Base-by-base conservation (phyloP, 352 stramenopile species). In the Phytophthora citricola region DNA sequence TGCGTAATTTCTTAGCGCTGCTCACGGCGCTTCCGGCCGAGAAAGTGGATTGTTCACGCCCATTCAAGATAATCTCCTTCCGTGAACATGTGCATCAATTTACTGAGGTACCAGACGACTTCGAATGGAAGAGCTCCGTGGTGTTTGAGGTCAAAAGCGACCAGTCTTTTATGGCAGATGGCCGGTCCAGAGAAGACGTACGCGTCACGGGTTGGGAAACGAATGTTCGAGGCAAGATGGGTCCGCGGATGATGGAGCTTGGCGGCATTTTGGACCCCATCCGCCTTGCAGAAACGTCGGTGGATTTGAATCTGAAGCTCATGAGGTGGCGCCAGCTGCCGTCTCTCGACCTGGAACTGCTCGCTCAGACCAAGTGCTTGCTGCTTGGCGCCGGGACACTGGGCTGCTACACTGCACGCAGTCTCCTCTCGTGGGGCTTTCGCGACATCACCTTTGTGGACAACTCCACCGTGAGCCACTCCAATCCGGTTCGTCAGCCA, bases 261-360 rank as follows among this genome's bases (percentile, higher is more conserved):
- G 69, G 72, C 3, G 69, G 77, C 2, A 78, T 93, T 9, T 56
- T 96, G 26, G 86, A 96, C 57, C 94, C 79, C 50, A 83, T 92
- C 8, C 92, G 96, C 27, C 86, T 99, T 17, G 95, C 95, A 6
- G 87, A 98, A 39, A 96, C 98, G 56, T 98, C 97, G 1, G 94
- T 98, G n/a, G 93, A 99, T 68, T 81, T 99, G 48, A 99, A 99
- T 74, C 71, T 99, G 8, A 97, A 98, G 72, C 81, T 99, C 15
- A 99, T 99, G 98, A 92, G 98, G 36, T 99, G 98, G 98, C 83
- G 98, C 5, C 94, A 98, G 53, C 78, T 99, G 20, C 98, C 98
- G 5, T 79, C 82, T 31, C 81, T 99, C 1, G 75, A 99, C 69
- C 78, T 99, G 11, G 90, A 98, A 6, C 61, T 79, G 34, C 79